Percentiles rank a stretch among this genome's conserved stretches.
Conservation (phyloP, 2,329 filamentous ascomycete species). For the Trichoderma atrobrunneum region DNA sequence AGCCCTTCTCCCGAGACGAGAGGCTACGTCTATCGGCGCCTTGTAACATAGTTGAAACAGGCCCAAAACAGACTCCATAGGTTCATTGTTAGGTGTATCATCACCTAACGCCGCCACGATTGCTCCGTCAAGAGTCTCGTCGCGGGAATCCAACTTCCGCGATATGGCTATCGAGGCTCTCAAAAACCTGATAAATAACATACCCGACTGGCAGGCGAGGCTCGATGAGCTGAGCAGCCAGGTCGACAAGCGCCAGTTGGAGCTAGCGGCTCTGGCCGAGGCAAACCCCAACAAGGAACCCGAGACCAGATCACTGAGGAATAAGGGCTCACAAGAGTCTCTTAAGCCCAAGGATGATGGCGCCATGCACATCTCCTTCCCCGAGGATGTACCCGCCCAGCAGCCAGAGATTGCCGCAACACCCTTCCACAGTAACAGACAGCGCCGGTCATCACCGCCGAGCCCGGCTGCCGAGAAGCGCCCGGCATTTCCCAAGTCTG, state of each 20-base stretch:
- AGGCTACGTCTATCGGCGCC: constrained; percentile 1
- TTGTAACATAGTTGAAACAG: not conserved
- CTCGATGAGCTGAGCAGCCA: constrained; percentile 60
- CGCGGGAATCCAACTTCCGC: constrained; percentile 30
- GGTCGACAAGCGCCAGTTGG: constrained; percentile 59
- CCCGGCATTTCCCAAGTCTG: constrained; percentile 39
- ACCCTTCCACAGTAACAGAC: not conserved
- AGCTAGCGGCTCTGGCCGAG: constrained; percentile 51
- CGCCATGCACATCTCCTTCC: constrained; percentile 22
- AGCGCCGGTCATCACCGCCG: constrained; percentile 18
- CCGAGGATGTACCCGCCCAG: constrained; percentile 22
- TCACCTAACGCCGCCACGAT: constrained; percentile 30
- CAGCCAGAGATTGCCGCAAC: not conserved
- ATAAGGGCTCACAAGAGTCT: constrained; percentile 54
- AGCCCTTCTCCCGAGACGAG: not conserved
- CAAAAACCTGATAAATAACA: constrained; percentile 51
- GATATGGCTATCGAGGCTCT: constrained; percentile 55
- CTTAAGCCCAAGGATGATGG: constrained; percentile 49
- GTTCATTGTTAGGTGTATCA: constrained; percentile 28
- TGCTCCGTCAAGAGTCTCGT: constrained; percentile 30
- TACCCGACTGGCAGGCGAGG: constrained; percentile 58
- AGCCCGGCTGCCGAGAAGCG: constrained; percentile 16
- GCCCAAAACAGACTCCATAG: not conserved
- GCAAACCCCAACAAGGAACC: constrained; percentile 27
- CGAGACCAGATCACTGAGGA: constrained; percentile 44